Base-by-base conservation (phyloP, 768 basidiomycete species). In the Chalciporus piperatus region DNA sequence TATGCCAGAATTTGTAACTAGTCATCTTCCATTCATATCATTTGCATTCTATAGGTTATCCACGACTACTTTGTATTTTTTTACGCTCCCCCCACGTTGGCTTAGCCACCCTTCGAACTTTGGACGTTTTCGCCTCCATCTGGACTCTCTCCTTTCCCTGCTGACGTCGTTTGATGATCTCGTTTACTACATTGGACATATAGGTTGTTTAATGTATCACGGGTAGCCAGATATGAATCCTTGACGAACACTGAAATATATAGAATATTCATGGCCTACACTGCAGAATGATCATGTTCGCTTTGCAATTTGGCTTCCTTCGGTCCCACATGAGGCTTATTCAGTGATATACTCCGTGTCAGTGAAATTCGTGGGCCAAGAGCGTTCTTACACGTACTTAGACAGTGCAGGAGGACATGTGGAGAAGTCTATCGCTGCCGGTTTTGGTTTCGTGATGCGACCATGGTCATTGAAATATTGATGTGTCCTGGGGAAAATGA, bases 1-100 rank as follows among this genome's bases (percentile, higher is more conserved):
- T 89, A 63, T 89, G 87, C 68, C 75, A 84, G 69, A 80, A 68
- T 72, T 70, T 85, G 70, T 86, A 80, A 77, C 65, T 67, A 69
- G 75, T 68, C 71, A 65, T 67, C 53, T 57, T 45, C 44, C 28
- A 47, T 57, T 38, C 59, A 67, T 57, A 62, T 62, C 45, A 61
- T 38, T 45, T 47, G 56, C 58, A 70, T 49, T 52, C 60, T 58
- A 59, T 64, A 68, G 60, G 50, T 59, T 64, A 71, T 51, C 52
- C 53, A 57, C 62, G 49, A 58, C 41, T 63, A 59, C 59, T 54
- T 30, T 69, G 60, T 70, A 70, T 45, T 61, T 50, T 48, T 41
- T 9, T 46, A 56, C 4, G 22, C 47, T 23, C 27, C 17, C 20
- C 11, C 39, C 42, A 33, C 41, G 17, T 47, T 45, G 30, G 10